A percentile compares a stretch with the other conserved stretches of the same genome.
Conservation (phyloP, 352 stramenopile species). For the Phytophthora kernoviae region DNA sequence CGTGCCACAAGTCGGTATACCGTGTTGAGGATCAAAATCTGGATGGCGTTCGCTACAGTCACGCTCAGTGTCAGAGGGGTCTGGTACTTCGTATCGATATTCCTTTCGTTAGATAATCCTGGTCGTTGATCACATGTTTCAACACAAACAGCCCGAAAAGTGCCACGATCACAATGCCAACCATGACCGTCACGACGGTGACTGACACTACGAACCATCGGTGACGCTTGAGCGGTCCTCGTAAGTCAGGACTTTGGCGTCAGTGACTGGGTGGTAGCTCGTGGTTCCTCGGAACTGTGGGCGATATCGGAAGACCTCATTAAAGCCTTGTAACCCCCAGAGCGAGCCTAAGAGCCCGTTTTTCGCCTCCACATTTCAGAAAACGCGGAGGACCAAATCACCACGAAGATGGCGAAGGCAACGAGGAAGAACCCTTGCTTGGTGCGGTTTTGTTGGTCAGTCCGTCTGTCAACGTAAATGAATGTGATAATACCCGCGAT, state of each 20-base stretch:
- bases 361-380: constrained; percentile 89
- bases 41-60: constrained; percentile 75
- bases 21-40: constrained; percentile 93
- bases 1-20: constrained; percentile 89
- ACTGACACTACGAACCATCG: constrained; percentile 61
- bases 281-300: constrained; percentile 84
- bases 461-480: constrained; percentile 42
- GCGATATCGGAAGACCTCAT: constrained; percentile 67
- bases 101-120: constrained; percentile 26
- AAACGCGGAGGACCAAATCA: constrained; percentile 85
- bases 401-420: constrained; percentile 81
- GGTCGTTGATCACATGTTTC: constrained; percentile 69
- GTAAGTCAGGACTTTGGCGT: constrained; percentile 61
- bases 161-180: constrained; percentile 64
- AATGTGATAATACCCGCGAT: constrained; percentile 79
- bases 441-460: constrained; percentile 31
- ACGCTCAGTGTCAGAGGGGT: constrained; percentile 41
- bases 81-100: constrained; percentile 40
- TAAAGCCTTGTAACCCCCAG: constrained; percentile 84
- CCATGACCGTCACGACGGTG: constrained; percentile 68
- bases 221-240: constrained; percentile 59
- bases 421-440: constrained; percentile 66
- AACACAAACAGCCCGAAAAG: constrained; percentile 64
- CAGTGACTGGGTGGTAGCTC: constrained; percentile 63
- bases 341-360: constrained; percentile 75